These are phyloP conservation scores for Madurella fahalii DNA, from an alignment of 2,329 filamentous ascomycete species.

Conservation along the genomic window DNA sequence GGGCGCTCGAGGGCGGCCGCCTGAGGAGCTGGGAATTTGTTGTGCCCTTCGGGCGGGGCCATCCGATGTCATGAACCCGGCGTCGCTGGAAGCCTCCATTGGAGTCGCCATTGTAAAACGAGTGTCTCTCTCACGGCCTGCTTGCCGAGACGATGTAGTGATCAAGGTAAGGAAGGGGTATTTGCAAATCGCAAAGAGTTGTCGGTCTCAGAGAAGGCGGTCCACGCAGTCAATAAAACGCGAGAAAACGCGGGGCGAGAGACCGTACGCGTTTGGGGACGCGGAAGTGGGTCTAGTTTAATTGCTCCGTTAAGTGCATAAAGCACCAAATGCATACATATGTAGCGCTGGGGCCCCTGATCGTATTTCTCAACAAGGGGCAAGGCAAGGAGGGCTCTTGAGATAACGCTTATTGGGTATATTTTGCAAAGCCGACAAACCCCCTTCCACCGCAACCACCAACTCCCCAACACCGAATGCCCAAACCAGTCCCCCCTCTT, in stretches of 20 bases:
- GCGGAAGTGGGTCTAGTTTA: constrained; percentile 20
- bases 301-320: constrained; percentile 18
- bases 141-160: constrained; percentile 1
- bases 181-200: background rate
- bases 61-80: constrained; percentile 56
- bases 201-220: background rate
- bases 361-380: too few relatives aligned
- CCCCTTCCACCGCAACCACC: too few relatives aligned
- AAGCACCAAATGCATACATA: background rate
- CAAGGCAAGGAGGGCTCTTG: too few relatives aligned
- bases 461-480: background rate
- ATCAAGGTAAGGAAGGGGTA: background rate
- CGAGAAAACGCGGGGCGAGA: constrained; percentile 27
- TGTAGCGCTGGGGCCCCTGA: too few relatives aligned
- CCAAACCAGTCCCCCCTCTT: background rate
- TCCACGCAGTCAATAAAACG: constrained; percentile 23
- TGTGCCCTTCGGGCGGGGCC: constrained; percentile 43
- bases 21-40: constrained; percentile 48
- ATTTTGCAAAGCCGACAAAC: too few relatives aligned
- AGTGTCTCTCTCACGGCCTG: constrained; percentile 3
- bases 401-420: too few relatives aligned
- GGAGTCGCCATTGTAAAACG: constrained; percentile 23
- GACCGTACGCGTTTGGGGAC: constrained; percentile 13
- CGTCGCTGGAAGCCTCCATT: constrained; percentile 54
- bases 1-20: constrained; percentile 52